Conservation (phyloP, 2,329 filamentous ascomycete genomes). For the Gliomastix tumulicola region DNA sequence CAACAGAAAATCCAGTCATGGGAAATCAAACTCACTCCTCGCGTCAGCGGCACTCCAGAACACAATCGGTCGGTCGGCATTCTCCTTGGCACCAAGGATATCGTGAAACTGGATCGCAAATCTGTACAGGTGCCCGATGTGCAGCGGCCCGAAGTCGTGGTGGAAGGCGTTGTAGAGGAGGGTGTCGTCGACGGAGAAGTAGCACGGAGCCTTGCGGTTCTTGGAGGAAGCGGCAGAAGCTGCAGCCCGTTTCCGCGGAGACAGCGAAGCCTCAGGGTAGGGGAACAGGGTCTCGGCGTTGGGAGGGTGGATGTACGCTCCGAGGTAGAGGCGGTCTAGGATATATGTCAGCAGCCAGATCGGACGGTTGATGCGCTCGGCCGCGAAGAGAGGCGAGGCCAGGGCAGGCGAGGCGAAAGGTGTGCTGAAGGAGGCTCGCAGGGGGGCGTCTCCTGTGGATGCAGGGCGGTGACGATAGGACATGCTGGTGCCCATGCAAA, state of each 20-base stretch:
- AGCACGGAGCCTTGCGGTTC: constrained; percentile 59
- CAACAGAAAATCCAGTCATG: neutral
- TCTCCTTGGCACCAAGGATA: constrained; percentile 83
- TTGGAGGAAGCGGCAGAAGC: constrained; percentile 40
- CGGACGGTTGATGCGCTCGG: no score
- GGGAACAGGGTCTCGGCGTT: constrained; percentile 80
- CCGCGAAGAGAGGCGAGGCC: no score
- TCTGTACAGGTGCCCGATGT: constrained; percentile 94
- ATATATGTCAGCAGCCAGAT: constrained; percentile 8
- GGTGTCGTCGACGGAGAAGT: constrained; percentile 90
- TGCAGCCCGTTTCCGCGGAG: constrained; percentile 43
- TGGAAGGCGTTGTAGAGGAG: constrained; percentile 98
- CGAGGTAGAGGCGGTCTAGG: constrained; percentile 88
- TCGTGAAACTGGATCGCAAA: constrained; percentile 96
- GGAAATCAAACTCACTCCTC: constrained; percentile 57
- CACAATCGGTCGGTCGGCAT: constrained; percentile 83
- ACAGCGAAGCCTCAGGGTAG: constrained; percentile 61
- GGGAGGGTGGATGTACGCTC: constrained; percentile 79
- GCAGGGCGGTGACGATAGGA: no score
- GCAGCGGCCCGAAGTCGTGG: constrained; percentile 94
- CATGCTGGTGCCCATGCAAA: no score
- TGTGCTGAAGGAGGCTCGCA: no score
- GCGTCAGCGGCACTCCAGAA: constrained; percentile 95
- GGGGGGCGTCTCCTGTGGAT: no score
- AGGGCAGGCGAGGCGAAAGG: no score